Evolutionary conservation across 805 yeast species (phyloP), one percentile per base, ranked within the genome.

Genomic region (Barnettozyma pratensis): DNA sequence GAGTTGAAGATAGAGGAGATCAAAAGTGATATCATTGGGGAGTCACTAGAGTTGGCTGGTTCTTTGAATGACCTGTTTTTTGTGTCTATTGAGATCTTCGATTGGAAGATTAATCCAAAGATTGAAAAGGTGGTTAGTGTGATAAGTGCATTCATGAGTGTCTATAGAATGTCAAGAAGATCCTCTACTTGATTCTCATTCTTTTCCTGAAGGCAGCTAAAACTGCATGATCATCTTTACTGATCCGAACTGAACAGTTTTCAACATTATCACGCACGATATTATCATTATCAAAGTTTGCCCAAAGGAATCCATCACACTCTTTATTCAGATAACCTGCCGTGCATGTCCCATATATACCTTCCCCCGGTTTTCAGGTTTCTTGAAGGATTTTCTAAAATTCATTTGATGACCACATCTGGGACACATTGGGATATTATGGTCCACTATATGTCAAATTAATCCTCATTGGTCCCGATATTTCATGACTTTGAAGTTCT

Each of bases 341-440:
- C 47, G 75, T 74, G 56, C 94, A 85, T 55, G 73, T 70, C 91
- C 19, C 92, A 85, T 26, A 82, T 74, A 56, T 85, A 85, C 46
- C 72, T 71, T 5, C 86, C 86, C 48, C 80, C 66, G 9, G 67
- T 67, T 10, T 19, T 63, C 57, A 1, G 71, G 67, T 8, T 69
- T 67, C 51, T 76, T 79, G 53, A 65, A 76, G 30, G 84, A 69
- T 47, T 88, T 68, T 42, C 90, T 67, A 25, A 86, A 62, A 7
- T 64, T 67, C 87, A 83, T 56, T 54, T 63, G 50, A 67, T 70
- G 11, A 53, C 61, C 54, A 56, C 79, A 64, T 52, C 61, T 50
- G 44, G 66, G 64, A 53, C 86, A 81, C 40, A 52, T 60, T 1
- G 83, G 81, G 11, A 66, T 53, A 35, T 67, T 54, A 0, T 62